phyloP scores from a whole-genome alignment of 306 rosid genomes.

The Dryas octopetala region DNA sequence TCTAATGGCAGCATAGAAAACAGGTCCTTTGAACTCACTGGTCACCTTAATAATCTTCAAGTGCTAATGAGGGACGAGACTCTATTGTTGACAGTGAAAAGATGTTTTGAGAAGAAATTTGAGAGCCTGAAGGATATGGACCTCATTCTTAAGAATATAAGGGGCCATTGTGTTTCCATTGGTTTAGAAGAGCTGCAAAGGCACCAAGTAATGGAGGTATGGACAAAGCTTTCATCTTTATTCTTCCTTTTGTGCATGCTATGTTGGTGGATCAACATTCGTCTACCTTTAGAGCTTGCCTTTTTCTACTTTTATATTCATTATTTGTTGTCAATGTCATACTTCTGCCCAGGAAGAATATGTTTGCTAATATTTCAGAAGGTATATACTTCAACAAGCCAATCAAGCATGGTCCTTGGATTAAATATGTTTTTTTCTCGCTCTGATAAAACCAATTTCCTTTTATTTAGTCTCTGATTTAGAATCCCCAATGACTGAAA shows the following conservation, averaged over 20 bases:
- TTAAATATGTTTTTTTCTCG: not conserved
- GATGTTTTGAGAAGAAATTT: constrained; percentile 59
- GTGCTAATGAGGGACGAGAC: constrained; percentile 59
- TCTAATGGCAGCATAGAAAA: constrained; percentile 55
- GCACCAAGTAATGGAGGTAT: constrained; percentile 55
- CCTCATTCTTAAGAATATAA: constrained; percentile 53
- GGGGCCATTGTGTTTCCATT: constrained; percentile 39
- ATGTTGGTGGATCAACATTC: constrained; percentile 2
- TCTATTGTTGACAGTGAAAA: constrained; percentile 47
- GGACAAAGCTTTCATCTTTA: constrained; percentile 12
- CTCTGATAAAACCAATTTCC: not conserved
- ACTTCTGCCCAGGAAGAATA: not conserved
- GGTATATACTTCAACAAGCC: not conserved
- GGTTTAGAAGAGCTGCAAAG: constrained; percentile 45
- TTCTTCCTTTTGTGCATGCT: constrained; percentile 8
- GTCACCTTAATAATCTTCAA: constrained; percentile 65
- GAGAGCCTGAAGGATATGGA: constrained; percentile 60
- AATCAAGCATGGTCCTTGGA: not conserved
- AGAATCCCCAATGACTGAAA: not conserved
- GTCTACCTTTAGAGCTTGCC: not conserved
- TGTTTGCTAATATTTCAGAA: not conserved
- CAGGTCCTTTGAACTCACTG: constrained; percentile 56
- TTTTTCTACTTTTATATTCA: not conserved
- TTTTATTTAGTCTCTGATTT: not conserved
- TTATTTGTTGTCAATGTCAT: not conserved